These are phyloP conservation scores for Xanthoparmelia taractica DNA, from an alignment of 495 filamentous ascomycete genomes.

Conservation along the genomic window DNA sequence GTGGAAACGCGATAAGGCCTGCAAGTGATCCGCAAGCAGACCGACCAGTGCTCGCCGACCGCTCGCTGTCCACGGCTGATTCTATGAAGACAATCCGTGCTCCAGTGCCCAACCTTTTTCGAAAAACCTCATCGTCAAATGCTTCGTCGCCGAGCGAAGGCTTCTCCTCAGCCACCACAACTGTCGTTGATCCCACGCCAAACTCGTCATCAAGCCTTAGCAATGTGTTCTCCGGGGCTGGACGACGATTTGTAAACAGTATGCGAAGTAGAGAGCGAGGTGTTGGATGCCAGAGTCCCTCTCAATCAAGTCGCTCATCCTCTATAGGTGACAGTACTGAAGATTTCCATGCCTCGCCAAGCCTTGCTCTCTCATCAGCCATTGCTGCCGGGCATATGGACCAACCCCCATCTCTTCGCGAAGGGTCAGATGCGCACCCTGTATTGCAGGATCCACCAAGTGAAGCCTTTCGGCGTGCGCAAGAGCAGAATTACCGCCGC, in stretches of 20 bases:
- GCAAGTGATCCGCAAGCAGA: slow-evolving; percentile 31
- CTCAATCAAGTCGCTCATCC: slow-evolving; percentile 25
- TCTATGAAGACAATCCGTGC: slow-evolving; percentile 55
- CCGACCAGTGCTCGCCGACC: slow-evolving; percentile 42
- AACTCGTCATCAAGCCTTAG: slow-evolving; percentile 43
- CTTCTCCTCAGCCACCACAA: slow-evolving; percentile 33
- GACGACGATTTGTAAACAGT: slow-evolving; percentile 43
- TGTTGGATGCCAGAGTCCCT: slow-evolving; percentile 19
- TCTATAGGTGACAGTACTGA: slow-evolving; percentile 34
- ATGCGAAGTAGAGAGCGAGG: slow-evolving; percentile 32
- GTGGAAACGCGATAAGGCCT: slow-evolving; percentile 21
- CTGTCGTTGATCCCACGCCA: slow-evolving; percentile 42
- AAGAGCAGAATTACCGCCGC: slow-evolving; percentile 30
- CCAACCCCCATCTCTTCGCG: slow-evolving; percentile 37
- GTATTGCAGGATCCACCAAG: slow-evolving; percentile 31
- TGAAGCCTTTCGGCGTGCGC: slow-evolving; percentile 41
- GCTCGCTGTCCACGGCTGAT: slow-evolving; percentile 53
- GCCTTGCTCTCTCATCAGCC: slow-evolving; percentile 52
- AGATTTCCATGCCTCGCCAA: slow-evolving; percentile 58
- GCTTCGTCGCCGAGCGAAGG: slow-evolving; percentile 30
- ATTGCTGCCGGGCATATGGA: slow-evolving; percentile 57
- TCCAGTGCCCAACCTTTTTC: slow-evolving; percentile 33
- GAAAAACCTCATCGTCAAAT: slow-evolving; percentile 15
- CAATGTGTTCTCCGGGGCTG: slow-evolving; percentile 51
- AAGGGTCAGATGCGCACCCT: slow-evolving; percentile 28